A percentile compares a stretch with the other conserved stretches of the same genome.
Conservation (phyloP, 2,329 filamentous ascomycete species). For the Conoideocrella luteorostrata region DNA sequence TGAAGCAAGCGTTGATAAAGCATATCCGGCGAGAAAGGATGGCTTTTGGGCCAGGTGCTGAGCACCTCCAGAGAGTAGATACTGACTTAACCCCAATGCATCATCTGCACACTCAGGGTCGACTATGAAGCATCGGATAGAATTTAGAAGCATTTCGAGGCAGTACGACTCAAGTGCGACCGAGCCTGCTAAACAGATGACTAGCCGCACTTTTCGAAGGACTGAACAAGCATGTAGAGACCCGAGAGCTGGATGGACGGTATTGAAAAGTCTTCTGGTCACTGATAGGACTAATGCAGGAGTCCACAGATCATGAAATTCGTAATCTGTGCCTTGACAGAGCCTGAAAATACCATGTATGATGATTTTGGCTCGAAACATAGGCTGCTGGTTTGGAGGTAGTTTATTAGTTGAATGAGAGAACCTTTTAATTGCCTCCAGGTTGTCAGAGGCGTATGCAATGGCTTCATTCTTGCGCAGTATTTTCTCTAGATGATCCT, state of each 20-base stretch:
- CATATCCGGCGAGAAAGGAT: constrained; percentile 74
- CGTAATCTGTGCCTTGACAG: constrained; percentile 64
- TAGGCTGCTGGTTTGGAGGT: constrained; percentile 77
- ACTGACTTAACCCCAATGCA: constrained; percentile 77
- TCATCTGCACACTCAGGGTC: constrained; percentile 88
- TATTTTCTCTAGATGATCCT: constrained; percentile 63
- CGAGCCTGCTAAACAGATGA: constrained; percentile 71
- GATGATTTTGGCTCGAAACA: constrained; percentile 73
- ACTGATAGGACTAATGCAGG: constrained; percentile 67
- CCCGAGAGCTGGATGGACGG: constrained; percentile 75
- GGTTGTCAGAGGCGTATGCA: constrained; percentile 52
- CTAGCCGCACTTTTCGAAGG: constrained; percentile 74
- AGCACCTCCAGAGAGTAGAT: constrained; percentile 65
- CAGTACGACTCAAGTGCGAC: constrained; percentile 73
- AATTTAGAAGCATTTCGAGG: constrained; percentile 82
- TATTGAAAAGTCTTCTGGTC: constrained; percentile 70
- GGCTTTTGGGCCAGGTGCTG: constrained; percentile 58
- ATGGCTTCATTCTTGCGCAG: constrained; percentile 56
- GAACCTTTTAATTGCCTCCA: constrained; percentile 63
- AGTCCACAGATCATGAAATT: constrained; percentile 64
- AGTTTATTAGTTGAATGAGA: constrained; percentile 60
- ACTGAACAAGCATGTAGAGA: constrained; percentile 82
- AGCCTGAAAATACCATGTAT: constrained; percentile 69
- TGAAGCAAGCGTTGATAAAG: constrained; percentile 72
- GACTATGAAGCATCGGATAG: constrained; percentile 69